Evolutionary conservation across 768 basidiomycete genomes (phyloP).

Genomic region (Tylopilus sp.): DNA sequence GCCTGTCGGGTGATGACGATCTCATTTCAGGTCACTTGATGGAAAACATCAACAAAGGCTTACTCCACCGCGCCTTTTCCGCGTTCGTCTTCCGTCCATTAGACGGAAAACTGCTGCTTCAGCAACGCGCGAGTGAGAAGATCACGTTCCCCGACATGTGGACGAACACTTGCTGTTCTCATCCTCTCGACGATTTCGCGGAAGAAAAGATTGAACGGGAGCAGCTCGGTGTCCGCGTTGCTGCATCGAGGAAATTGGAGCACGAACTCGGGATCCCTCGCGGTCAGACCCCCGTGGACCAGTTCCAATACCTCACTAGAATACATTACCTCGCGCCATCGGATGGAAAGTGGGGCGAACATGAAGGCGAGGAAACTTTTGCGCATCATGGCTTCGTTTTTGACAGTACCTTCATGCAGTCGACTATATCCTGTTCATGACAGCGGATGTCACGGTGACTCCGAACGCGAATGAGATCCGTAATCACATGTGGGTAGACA

Average conservation of each 20-base stretch:
- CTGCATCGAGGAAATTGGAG: constrained; percentile 93
- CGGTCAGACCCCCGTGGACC: constrained; percentile 70
- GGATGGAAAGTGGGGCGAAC: constrained; percentile 93
- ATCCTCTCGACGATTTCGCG: constrained; percentile 91
- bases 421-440: constrained; percentile 96
- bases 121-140: constrained; percentile 96
- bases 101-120: constrained; percentile 89
- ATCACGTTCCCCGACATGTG: constrained; percentile 99
- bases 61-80: constrained; percentile 97
- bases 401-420: constrained; percentile 48
- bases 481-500: constrained; percentile 87
- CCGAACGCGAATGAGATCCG: constrained; percentile 91
- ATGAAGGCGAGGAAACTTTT: constrained; percentile 66
- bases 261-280: constrained; percentile 94
- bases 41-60: constrained; percentile 91
- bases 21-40: constrained; percentile 75
- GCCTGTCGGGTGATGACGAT: background rate
- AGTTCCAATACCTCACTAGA: constrained; percentile 91
- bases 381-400: background rate
- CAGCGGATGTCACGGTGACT: constrained; percentile 77
- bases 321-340: constrained; percentile 98
- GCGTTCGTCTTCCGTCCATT: constrained; percentile 94
- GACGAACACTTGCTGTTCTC: constrained; percentile 99
- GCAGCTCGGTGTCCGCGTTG: constrained; percentile 80
- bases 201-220: constrained; percentile 72